Evolutionary conservation across 352 stramenopile species (phyloP).

Genomic region (Globisporangium radiosum): DNA sequence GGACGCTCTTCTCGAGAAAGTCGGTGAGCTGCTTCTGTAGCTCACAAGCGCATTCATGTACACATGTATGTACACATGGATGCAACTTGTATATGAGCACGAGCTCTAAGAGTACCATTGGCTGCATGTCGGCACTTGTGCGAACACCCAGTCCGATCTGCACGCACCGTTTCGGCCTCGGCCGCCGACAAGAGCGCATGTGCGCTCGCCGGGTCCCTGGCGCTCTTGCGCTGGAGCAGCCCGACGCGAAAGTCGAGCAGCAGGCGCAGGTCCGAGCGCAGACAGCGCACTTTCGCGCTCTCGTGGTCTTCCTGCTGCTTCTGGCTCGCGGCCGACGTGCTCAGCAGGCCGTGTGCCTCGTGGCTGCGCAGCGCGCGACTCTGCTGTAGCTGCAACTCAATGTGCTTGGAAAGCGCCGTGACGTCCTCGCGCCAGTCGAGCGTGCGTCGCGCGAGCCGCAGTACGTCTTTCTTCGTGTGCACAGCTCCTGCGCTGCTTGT

Average conservation of each 20-base stretch:
- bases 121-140: no score
- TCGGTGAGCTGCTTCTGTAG: slow-evolving; percentile 40
- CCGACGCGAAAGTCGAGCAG: slow-evolving; percentile 58
- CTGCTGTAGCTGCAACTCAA: slow-evolving; percentile 63
- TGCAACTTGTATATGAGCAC: no score
- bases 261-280: slow-evolving; percentile 56
- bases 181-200: slow-evolving; percentile 10
- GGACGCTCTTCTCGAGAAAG: slow-evolving; percentile 53
- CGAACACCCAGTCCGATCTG: no score
- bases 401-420: slow-evolving; percentile 61
- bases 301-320: slow-evolving; percentile 43
- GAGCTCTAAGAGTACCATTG: no score
- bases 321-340: slow-evolving; percentile 24
- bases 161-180: slow-evolving; percentile 35
- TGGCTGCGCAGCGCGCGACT: slow-evolving; percentile 53
- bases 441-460: slow-evolving; percentile 44
- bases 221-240: slow-evolving; percentile 20
- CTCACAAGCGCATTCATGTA: background rate
- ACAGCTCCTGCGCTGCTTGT: slow-evolving; percentile 1
- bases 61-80: no score
- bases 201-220: slow-evolving; percentile 12
- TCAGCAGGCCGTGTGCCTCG: slow-evolving; percentile 47
- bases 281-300: slow-evolving; percentile 35
- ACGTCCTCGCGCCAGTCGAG: slow-evolving; percentile 72
- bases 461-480: slow-evolving; percentile 31